Evolutionary conservation across 2,329 filamentous ascomycete species (phyloP), one percentile per base, ranked within the genome.

Genomic region (Penicillium sp.): DNA sequence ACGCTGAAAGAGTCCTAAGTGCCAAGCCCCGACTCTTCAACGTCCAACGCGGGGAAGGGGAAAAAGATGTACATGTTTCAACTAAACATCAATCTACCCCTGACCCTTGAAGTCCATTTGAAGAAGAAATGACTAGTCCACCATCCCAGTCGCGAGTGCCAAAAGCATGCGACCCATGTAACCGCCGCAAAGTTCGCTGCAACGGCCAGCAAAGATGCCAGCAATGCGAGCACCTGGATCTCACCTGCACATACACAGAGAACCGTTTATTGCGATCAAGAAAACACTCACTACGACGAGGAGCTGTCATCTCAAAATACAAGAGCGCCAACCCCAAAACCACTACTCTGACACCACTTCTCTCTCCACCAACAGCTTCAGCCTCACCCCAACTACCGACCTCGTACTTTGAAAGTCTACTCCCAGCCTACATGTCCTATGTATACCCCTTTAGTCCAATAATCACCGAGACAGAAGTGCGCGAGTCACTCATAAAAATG

Each of bases 371-470:
- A 13, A 21, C 53, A 50, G 21, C 29, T 25, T 11, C 19, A 51
- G 4, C 21, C 21, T 27, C 39, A 19, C 27, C 31, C 21, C 8
- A 56, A 57, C 21, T 59, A 4, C 59, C 62, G 9, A 45, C 57
- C n/a, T 55, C 60, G 8, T 67, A 66, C 13, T 78, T 80, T 53
- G 60, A 75, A 33, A 70, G 74, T n/a, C 69, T 81, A 9, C 65
- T 81, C 31, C 74, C 76, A 16, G 73, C 79, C 46, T 81, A 80
- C 53, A 70, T 76, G 61, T 63, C 69, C 29, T 72, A 72, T 19
- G 77, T 81, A 16, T 81, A 79, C 60, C 79, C 79, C 1, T 75
- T 80, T 40, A 76, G 78, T 43, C 79, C 79, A 5, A 72, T 81
- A 55, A 74, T 81, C 51, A 66, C 74, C 1, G 74, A 75, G 29